phyloP scores from a whole-genome alignment of 164 flowering plant genomes.

The Sextonia rubra region DNA sequence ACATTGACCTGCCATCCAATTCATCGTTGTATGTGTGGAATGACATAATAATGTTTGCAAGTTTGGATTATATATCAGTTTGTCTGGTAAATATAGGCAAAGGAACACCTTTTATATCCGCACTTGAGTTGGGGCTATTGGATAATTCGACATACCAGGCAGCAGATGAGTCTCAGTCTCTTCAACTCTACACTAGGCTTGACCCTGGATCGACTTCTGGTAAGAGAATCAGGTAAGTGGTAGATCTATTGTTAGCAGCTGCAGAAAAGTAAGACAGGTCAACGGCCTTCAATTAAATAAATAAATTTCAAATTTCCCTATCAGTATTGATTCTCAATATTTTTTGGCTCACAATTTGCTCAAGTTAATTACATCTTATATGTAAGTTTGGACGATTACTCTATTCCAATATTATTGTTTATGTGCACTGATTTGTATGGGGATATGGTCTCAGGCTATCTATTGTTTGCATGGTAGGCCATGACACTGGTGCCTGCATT shows the following conservation, averaged over 20 bases:
- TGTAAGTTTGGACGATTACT: background rate
- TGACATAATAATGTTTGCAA: conserved; percentile 29
- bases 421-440: background rate
- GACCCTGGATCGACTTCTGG: conserved; percentile 18
- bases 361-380: no score
- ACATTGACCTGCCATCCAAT: conserved; percentile 13
- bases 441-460: background rate
- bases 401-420: no score
- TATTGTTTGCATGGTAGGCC: background rate
- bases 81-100: conserved; percentile 35
- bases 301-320: no score
- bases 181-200: conserved; percentile 15
- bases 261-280: no score
- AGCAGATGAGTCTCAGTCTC: conserved; percentile 13
- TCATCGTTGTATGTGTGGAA: background rate
- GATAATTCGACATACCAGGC: conserved; percentile 13
- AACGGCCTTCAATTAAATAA: no score
- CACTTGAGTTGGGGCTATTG: conserved; percentile 32
- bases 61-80: conserved; percentile 15
- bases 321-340: background rate
- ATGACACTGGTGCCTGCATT: background rate
- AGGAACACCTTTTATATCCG: conserved; percentile 44
- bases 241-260: background rate
- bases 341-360: background rate
- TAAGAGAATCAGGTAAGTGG: conserved; percentile 7